These are phyloP conservation scores for Euphrasia confusa DNA, from an alignment of 257 asterid species.

Conservation along the genomic window DNA sequence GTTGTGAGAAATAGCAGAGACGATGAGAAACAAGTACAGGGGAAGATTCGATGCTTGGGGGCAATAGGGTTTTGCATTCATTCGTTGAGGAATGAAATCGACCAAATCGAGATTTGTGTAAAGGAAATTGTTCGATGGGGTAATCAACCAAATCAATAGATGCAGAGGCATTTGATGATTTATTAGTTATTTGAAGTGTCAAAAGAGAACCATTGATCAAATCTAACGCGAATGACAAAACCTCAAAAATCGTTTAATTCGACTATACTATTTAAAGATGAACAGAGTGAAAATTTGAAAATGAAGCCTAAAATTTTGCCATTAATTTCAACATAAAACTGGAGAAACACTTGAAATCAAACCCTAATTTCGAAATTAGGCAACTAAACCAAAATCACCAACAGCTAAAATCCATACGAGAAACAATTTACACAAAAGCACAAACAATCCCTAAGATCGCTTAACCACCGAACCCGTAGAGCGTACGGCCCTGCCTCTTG, in stretches of 20 bases:
- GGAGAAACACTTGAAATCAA: not conserved
- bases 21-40: not conserved
- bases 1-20: not conserved
- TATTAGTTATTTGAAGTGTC: no score
- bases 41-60: conserved; percentile 15
- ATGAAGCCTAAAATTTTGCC: no score
- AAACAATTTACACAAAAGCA: conserved; percentile 20
- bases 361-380: no score
- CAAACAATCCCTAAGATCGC: not conserved
- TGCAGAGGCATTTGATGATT: no score
- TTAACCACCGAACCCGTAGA: conserved; percentile 45
- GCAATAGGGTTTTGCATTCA: conserved; percentile 30
- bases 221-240: no score
- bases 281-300: no score
- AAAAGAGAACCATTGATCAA: no score
- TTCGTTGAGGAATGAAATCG: conserved; percentile 27
- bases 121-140: conserved; percentile 25
- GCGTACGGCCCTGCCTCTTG: conserved; percentile 48
- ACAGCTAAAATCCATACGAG: not conserved
- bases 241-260: no score
- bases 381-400: not conserved
- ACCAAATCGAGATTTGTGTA: conserved; percentile 25
- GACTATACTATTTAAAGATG: no score
- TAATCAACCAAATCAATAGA: no score
- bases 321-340: no score